These are phyloP conservation scores for Casuarina glauca DNA, from an alignment of 306 rosid species.

Conservation along the genomic window DNA sequence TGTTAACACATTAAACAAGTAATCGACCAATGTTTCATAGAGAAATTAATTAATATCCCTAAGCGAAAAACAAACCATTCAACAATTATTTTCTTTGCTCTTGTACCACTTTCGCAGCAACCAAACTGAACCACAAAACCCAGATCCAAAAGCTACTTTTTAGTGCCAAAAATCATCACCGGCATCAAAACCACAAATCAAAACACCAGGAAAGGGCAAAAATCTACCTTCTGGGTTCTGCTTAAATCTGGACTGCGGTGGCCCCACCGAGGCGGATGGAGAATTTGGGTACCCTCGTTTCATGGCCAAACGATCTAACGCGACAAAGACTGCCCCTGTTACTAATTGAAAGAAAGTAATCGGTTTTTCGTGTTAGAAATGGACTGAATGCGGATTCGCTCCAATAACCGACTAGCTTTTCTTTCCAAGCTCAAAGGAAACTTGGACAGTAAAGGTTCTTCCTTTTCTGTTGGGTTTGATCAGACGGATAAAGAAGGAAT, in stretches of 20 bases:
- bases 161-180: slow-evolving; percentile 18
- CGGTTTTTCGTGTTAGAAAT: background rate
- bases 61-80: background rate
- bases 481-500: background rate
- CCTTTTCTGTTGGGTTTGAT: background rate
- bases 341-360: background rate
- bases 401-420: background rate
- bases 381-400: slow-evolving; percentile 20
- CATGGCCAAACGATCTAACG: slow-evolving; percentile 44
- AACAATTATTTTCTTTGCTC: background rate
- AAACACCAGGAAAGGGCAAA: slow-evolving; percentile 26
- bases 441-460: background rate
- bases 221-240: slow-evolving; percentile 72
- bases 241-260: slow-evolving; percentile 79
- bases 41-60: background rate
- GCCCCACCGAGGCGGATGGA: slow-evolving; percentile 67
- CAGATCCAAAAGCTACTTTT: slow-evolving; percentile 34
- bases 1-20: background rate
- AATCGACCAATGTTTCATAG: background rate
- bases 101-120: slow-evolving; percentile 21
- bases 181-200: slow-evolving; percentile 26
- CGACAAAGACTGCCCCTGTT: background rate
- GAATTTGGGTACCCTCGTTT: slow-evolving; percentile 83
- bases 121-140: slow-evolving; percentile 31
- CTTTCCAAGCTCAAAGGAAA: background rate